Conservation (phyloP, 768 basidiomycete species). For the Boletus insuetus region DNA sequence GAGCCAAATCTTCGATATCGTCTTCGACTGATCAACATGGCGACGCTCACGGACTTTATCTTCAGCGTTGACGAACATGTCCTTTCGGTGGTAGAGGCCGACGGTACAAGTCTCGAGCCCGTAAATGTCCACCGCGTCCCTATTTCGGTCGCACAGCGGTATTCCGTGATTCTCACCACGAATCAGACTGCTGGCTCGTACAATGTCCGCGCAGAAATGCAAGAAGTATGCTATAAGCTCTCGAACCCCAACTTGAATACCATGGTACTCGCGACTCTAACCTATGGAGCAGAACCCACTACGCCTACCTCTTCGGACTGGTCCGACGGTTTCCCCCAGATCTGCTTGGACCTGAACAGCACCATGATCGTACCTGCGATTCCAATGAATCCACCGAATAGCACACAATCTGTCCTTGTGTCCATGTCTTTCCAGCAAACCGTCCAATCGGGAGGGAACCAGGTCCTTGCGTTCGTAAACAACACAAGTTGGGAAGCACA, state of each 20-base stretch:
- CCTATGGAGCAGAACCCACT: conserved; percentile 26
- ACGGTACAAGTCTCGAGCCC: conserved; percentile 43
- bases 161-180: conserved; percentile 45
- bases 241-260: conserved; percentile 26
- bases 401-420: conserved; percentile 17
- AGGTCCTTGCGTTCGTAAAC: conserved; percentile 27
- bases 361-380: conserved; percentile 29
- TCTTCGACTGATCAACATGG: conserved; percentile 47
- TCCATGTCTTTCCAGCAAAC: conserved; percentile 27
- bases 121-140: conserved; percentile 38
- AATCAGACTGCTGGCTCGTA: conserved; percentile 37
- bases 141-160: conserved; percentile 48
- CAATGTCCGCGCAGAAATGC: conserved; percentile 38
- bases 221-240: conserved; percentile 31
- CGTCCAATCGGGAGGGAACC: conserved; percentile 24
- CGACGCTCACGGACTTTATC: conserved; percentile 43
- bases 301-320: conserved; percentile 27
- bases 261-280: conserved; percentile 29
- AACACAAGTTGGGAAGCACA: conserved; percentile 28
- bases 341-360: conserved; percentile 27
- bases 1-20: conserved; percentile 40
- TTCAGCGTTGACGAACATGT: conserved; percentile 47
- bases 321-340: conserved; percentile 22
- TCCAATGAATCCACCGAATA: conserved; percentile 28
- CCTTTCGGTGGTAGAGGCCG: conserved; percentile 47